Conservation (phyloP, 2,329 filamentous ascomycete genomes). For the Daldinia eschscholtzii region DNA sequence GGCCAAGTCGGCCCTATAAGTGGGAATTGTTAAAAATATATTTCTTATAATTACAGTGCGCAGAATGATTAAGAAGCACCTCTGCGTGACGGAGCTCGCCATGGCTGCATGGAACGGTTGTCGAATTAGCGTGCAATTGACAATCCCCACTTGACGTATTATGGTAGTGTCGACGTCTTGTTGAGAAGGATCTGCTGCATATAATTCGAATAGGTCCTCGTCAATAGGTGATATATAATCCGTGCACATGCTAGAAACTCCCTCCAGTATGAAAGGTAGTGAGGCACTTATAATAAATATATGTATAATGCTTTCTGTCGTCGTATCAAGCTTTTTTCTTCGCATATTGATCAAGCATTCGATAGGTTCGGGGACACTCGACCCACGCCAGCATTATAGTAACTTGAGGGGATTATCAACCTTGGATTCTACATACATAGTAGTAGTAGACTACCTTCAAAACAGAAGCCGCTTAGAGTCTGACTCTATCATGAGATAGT, state of each 20-base stretch:
- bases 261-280: constrained; percentile 24
- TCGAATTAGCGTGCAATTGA: constrained; percentile 23
- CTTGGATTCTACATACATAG: constrained; percentile 7
- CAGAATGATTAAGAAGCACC: not conserved
- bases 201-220: not conserved
- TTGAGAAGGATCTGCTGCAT: constrained; percentile 3
- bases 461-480: not conserved
- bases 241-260: constrained; percentile 30
- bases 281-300: not conserved
- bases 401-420: constrained; percentile 19
- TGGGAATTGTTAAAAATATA: not conserved
- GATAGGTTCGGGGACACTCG: constrained; percentile 32
- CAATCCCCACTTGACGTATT: constrained; percentile 32
- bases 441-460: not conserved
- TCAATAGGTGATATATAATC: constrained; percentile 3
- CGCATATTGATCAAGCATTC: constrained; percentile 7
- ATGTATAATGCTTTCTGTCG: constrained; percentile 8
- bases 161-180: constrained; percentile 4
- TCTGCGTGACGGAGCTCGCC: constrained; percentile 13
- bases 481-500: constrained; percentile 17
- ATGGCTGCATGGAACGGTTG: constrained; percentile 16
- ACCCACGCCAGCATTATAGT: constrained; percentile 8
- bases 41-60: not conserved
- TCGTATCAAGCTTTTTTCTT: constrained; percentile 28
- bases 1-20: not conserved